phyloP scores from a whole-genome alignment of 768 basidiomycete species.

The Tricholoma sp. region DNA sequence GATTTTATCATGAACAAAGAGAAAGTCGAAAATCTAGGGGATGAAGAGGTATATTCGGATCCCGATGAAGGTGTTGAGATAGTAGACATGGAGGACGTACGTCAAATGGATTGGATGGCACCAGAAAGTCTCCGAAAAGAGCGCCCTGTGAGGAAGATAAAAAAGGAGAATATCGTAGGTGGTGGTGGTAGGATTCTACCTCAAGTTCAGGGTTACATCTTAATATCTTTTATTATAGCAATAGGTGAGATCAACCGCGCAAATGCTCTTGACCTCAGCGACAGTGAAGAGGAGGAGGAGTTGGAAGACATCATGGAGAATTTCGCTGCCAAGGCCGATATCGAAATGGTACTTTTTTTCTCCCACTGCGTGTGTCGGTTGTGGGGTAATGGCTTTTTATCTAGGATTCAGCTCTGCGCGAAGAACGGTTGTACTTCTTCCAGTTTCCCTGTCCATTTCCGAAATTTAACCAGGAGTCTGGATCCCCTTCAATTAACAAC shows the following conservation, averaged over 20 bases:
- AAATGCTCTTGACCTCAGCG: slow-evolving; percentile 66
- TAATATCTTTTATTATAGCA: slow-evolving; percentile 3
- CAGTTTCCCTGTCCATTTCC: slow-evolving; percentile 90
- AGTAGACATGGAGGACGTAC: slow-evolving; percentile 75
- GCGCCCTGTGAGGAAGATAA: slow-evolving; percentile 31
- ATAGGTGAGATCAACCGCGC: slow-evolving; percentile 39
- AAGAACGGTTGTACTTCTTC: slow-evolving; percentile 79
- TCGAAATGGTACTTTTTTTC: slow-evolving; percentile 32
- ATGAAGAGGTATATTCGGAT: slow-evolving; percentile 76
- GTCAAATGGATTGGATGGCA: slow-evolving; percentile 85
- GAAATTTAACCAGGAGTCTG: slow-evolving; percentile 41
- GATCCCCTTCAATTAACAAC: slow-evolving; percentile 20
- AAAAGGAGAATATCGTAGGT: slow-evolving; percentile 39
- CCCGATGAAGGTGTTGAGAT: slow-evolving; percentile 87
- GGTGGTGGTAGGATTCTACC: slow-evolving; percentile 19
- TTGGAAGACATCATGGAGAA: slow-evolving; percentile 74
- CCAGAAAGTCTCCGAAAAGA: slow-evolving; percentile 67
- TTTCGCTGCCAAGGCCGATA: slow-evolving; percentile 42
- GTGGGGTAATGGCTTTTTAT: not conserved
- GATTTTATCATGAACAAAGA: slow-evolving; percentile 22
- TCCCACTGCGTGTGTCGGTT: slow-evolving; percentile 3
- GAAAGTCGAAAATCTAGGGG: slow-evolving; percentile 32
- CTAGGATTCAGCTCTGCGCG: slow-evolving; percentile 42
- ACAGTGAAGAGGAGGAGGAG: slow-evolving; percentile 75
- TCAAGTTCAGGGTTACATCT: not conserved